Conservation (phyloP, 2,329 filamentous ascomycete species). For the Fonsecaea nubica region DNA sequence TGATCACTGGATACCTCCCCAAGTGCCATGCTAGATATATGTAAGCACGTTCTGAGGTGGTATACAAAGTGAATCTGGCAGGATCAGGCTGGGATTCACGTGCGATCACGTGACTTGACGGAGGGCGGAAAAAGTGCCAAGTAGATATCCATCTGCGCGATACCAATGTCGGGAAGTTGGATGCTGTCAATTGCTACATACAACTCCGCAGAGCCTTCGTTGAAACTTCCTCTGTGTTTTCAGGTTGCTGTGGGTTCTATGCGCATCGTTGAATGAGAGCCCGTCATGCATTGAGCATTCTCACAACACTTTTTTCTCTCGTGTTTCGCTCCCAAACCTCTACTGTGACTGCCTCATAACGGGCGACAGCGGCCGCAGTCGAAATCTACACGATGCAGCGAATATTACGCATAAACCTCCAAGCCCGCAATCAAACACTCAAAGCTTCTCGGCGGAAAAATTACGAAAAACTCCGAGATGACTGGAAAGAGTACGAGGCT, state of each 20-base stretch:
- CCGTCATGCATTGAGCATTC: neutral
- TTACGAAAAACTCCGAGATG: conserved; percentile 50
- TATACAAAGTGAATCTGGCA: neutral
- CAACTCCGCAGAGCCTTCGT: neutral
- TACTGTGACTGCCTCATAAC: neutral
- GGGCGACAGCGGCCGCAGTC: neutral
- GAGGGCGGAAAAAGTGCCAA: neutral
- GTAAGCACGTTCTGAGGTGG: no score
- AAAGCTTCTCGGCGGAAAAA: conserved; percentile 56
- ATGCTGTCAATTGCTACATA: neutral
- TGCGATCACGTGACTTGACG: neutral
- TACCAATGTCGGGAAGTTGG: neutral
- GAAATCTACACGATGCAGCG: conserved; percentile 67
- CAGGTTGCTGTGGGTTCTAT: neutral
- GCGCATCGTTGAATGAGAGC: neutral
- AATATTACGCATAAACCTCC: conserved; percentile 68
- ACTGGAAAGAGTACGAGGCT: conserved; percentile 48
- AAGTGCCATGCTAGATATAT: neutral
- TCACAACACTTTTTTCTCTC: neutral
- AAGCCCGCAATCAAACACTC: conserved; percentile 69
- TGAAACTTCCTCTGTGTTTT: neutral
- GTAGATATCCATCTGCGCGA: neutral
- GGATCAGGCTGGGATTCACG: neutral
- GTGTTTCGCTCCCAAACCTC: neutral
- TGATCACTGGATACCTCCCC: no score